These are phyloP conservation scores for Crepidotus variabilis DNA, from an alignment of 768 basidiomycete genomes.

Conservation along the genomic window DNA sequence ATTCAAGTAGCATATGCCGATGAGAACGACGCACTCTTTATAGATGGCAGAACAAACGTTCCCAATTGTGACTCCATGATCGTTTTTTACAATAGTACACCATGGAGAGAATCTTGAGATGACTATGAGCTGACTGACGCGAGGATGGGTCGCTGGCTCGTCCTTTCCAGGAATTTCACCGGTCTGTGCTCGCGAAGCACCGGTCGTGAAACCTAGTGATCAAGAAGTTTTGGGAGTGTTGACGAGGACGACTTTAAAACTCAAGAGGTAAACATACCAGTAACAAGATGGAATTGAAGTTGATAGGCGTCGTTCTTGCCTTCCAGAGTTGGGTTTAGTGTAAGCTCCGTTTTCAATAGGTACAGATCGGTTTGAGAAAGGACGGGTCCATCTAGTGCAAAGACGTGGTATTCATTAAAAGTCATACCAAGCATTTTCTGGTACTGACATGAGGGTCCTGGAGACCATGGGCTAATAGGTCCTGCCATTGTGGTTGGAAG, in stretches of 20 bases:
- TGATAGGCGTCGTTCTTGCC: slow-evolving; percentile 44
- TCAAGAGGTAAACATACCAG: slow-evolving; percentile 38
- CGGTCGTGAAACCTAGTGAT: slow-evolving; percentile 11
- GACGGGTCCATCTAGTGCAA: slow-evolving; percentile 65
- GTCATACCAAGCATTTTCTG: slow-evolving; percentile 1
- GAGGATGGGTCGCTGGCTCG: slow-evolving; percentile 69
- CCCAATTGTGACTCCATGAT: slow-evolving; percentile 68
- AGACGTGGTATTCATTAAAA: not conserved
- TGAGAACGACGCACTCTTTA: slow-evolving; percentile 62
- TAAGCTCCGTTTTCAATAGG: slow-evolving; percentile 64
- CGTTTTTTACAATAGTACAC: slow-evolving; percentile 74
- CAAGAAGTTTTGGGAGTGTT: not conserved
- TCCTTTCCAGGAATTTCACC: slow-evolving; percentile 31
- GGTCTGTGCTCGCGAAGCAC: slow-evolving; percentile 3
- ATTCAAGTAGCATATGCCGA: not conserved
- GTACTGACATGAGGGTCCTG: slow-evolving; percentile 39
- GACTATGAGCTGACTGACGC: slow-evolving; percentile 54
- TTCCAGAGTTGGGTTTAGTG: slow-evolving; percentile 71
- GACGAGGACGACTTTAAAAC: too few relatives aligned
- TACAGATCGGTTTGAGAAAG: slow-evolving; percentile 80
- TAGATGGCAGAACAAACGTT: slow-evolving; percentile 70
- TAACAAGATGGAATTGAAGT: slow-evolving; percentile 68
- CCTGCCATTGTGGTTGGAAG: slow-evolving; percentile 9
- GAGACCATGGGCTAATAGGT: slow-evolving; percentile 36
- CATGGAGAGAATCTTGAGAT: slow-evolving; percentile 65